Percentiles rank a stretch among this genome's conserved stretches.
Evolutionary conservation across 805 yeast species (phyloP).

Genomic region (Kluyveromyces wickerhamii): DNA sequence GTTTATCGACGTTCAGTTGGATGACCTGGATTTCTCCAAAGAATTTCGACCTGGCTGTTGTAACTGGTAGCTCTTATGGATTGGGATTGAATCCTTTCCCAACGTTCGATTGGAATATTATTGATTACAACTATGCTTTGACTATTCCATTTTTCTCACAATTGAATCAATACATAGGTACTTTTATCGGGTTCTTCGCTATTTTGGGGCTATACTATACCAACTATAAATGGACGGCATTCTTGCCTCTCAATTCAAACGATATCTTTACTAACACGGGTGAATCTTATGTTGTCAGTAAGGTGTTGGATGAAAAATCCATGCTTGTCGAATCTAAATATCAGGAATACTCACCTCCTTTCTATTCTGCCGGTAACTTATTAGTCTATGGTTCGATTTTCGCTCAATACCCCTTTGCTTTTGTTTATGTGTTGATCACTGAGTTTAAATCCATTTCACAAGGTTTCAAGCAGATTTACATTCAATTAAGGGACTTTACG

Average conservation of each 20-base stretch:
- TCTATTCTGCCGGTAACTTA: conserved; percentile 53
- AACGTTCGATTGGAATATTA: too few species aligned
- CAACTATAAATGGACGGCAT: conserved; percentile 34
- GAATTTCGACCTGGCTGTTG: too few species aligned
- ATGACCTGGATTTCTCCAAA: too few species aligned
- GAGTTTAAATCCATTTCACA: conserved; percentile 37
- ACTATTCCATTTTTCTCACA: conserved; percentile 41
- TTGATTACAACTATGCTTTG: too few species aligned
- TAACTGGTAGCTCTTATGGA: too few species aligned
- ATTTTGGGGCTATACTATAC: conserved; percentile 34
- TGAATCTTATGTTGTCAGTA: conserved; percentile 37
- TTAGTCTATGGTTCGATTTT: conserved; percentile 52
- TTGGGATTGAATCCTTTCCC: too few species aligned
- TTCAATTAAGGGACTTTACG: conserved; percentile 8
- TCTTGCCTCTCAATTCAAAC: conserved; percentile 41
- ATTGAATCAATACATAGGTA: conserved; percentile 30
- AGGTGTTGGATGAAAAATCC: conserved; percentile 38
- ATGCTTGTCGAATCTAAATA: conserved; percentile 41
- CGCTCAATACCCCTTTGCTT: conserved; percentile 48
- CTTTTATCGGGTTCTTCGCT: conserved; percentile 26
- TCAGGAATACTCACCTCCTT: conserved; percentile 55
- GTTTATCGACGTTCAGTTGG: conserved; percentile 36
- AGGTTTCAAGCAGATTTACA: conserved; percentile 24
- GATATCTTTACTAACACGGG: conserved; percentile 46
- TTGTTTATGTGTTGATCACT: conserved; percentile 39